Evolutionary conservation across 306 rosid genomes (phyloP), one percentile per base, ranked within the genome.

Genomic region (Inga leiocalycina): DNA sequence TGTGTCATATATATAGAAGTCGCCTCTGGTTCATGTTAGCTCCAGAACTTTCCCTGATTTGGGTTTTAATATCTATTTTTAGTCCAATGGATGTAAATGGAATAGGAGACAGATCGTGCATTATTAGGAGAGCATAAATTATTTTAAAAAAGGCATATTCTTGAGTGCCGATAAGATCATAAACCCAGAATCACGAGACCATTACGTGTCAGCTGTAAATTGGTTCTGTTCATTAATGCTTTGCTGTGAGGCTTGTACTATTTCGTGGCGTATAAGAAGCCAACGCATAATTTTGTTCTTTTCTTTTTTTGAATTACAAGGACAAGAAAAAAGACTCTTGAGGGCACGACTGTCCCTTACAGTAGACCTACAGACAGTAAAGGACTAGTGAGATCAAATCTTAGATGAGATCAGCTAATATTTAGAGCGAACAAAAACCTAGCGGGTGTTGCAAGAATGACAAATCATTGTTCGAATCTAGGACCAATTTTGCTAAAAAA

Each of bases 131-230:
- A 62, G 35, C 13, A 71, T 77, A 43, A 46, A 54, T 54, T 2
- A 20, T n/a, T 19, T 6, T 6, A 9, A 8, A 7, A 76, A 74
- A 69, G 74, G 10, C 9, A 78, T 77, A 43, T 85, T 79, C 46
- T 46, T 44, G 35, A 71, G 57, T 65, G 72, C 39, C 4, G 49
- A 77, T 62, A 44, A 52, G 59, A 67, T 45, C 10, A 19, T 71
- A 80, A 75, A 64, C 73, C 61, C 78, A 30, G 80, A 61, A 72
- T 83, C 86, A 80, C 82, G 87, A 78, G 89, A 88, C 37, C 8
- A 35, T 32, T 12, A 62, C 81, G 82, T 81, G 88, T 62, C 85
- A 10, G 15, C 35, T 64, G 41, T 24, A 37, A 5, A 71, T 56
- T 77, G 84, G 81, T 49, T 34, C 5, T 44, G 13, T 30, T 30